Conservation (phyloP, 768 basidiomycete species). For the Gymnopilus junonius region DNA sequence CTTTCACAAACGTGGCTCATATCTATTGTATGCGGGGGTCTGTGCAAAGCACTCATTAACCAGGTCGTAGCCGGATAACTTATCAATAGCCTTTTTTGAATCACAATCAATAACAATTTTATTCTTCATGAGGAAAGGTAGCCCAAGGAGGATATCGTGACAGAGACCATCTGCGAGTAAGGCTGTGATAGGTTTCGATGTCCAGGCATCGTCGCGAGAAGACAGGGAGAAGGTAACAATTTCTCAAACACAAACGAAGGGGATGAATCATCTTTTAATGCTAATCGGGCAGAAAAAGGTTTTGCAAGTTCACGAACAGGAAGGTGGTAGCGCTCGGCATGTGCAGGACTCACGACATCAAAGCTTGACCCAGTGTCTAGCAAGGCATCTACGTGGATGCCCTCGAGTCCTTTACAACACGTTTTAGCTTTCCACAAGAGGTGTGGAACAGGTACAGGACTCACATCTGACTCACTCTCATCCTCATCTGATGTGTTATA, state of each 20-base stretch:
- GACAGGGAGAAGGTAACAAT: constrained; percentile 8
- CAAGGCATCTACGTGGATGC: not conserved
- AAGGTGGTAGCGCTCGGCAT: not conserved
- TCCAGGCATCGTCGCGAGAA: constrained; percentile 8
- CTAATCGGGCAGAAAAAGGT: constrained; percentile 3
- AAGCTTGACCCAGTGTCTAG: not conserved
- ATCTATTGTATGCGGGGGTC: not conserved
- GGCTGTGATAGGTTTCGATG: constrained; percentile 5
- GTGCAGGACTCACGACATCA: constrained; percentile 12
- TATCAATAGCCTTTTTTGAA: constrained; percentile 2
- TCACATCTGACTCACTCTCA: not conserved
- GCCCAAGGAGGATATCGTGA: constrained; percentile 8
- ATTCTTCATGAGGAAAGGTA: constrained; percentile 8
- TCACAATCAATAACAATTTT: constrained; percentile 8
- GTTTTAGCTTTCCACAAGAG: constrained; percentile 7
- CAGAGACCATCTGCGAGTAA: constrained; percentile 13
- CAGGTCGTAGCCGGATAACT: constrained; percentile 8
- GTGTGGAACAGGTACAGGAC: not conserved
- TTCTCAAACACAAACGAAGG: not conserved
- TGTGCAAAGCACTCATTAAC: constrained; percentile 4
- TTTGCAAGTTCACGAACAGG: not conserved
- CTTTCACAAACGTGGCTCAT: not conserved
- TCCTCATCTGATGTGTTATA: not conserved
- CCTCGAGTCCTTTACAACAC: not conserved
- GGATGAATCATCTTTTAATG: not conserved